Percentiles rank a stretch among this genome's conserved stretches.
These are phyloP conservation scores for Pogostemon cablin DNA, from an alignment of 257 asterid genomes.

Conservation along the genomic window DNA sequence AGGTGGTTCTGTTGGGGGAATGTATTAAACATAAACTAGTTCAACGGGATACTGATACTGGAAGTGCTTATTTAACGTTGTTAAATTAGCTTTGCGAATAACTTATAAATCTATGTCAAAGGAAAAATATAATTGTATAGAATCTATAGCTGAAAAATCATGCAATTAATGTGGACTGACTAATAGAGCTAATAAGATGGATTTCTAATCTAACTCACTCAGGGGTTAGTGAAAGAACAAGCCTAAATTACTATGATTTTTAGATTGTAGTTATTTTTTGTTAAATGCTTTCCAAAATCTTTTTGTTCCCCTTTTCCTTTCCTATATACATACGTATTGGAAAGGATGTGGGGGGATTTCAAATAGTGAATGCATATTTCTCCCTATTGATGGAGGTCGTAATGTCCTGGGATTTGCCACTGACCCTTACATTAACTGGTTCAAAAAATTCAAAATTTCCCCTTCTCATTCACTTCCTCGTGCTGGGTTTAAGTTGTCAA, in stretches of 20 bases:
- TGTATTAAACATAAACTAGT: neutral
- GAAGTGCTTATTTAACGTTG: neutral
- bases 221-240: neutral
- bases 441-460: conserved; percentile 57
- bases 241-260: neutral
- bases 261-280: neutral
- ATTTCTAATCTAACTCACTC: neutral
- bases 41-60: neutral
- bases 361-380: conserved; percentile 72
- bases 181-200: neutral
- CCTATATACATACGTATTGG: conserved; percentile 37
- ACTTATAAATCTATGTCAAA: neutral
- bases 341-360: conserved; percentile 65
- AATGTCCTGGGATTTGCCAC: conserved; percentile 54
- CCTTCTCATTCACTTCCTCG: conserved; percentile 59
- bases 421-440: conserved; percentile 72
- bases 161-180: neutral
- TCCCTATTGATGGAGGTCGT: conserved; percentile 46
- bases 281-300: neutral
- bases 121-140: neutral
- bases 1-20: neutral
- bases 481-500: conserved; percentile 67
- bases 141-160: neutral
- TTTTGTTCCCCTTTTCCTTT: conserved; percentile 6
- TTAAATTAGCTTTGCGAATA: neutral